A percentile compares a stretch with the other conserved stretches of the same genome.
Evolutionary conservation across 257 asterid genomes (phyloP).

Genomic region (Euphrasia confusa): DNA sequence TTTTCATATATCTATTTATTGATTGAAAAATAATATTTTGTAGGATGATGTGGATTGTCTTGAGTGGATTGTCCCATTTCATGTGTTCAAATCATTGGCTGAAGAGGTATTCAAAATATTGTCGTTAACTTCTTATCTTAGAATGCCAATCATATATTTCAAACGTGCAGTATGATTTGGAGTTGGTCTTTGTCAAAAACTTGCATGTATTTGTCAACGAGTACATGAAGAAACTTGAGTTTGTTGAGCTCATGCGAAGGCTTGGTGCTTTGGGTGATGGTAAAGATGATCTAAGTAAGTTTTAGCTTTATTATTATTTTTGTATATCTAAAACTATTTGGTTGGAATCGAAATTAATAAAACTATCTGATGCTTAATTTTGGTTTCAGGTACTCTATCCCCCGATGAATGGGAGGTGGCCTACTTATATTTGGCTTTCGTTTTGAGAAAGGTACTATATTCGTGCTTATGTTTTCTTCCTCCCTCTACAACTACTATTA

Average conservation of each 20-base stretch:
- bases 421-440: too few relatives aligned
- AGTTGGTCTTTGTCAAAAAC: slow-evolving; percentile 79
- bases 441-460: slow-evolving; percentile 42
- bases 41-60: slow-evolving; percentile 99
- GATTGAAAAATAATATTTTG: slow-evolving; percentile 18
- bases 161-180: slow-evolving; percentile 67
- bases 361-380: not conserved
- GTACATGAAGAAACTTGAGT: slow-evolving; percentile 80
- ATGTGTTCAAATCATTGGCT: slow-evolving; percentile 76
- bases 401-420: too few relatives aligned
- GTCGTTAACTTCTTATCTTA: slow-evolving; percentile 18
- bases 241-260: slow-evolving; percentile 80
- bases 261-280: slow-evolving; percentile 30
- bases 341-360: not conserved
- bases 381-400: not conserved
- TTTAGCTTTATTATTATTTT: not conserved
- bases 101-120: slow-evolving; percentile 60
- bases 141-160: not conserved
- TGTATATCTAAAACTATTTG: not conserved
- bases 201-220: slow-evolving; percentile 77
- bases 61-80: slow-evolving; percentile 94
- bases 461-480: slow-evolving; percentile 60
- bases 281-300: slow-evolving; percentile 73
- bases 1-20: too few relatives aligned
- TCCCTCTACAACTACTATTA: not conserved